These are phyloP conservation scores for Anthoceros angustus DNA, from an alignment of 225 moss, liverwort and hornwort species.

Conservation along the genomic window DNA sequence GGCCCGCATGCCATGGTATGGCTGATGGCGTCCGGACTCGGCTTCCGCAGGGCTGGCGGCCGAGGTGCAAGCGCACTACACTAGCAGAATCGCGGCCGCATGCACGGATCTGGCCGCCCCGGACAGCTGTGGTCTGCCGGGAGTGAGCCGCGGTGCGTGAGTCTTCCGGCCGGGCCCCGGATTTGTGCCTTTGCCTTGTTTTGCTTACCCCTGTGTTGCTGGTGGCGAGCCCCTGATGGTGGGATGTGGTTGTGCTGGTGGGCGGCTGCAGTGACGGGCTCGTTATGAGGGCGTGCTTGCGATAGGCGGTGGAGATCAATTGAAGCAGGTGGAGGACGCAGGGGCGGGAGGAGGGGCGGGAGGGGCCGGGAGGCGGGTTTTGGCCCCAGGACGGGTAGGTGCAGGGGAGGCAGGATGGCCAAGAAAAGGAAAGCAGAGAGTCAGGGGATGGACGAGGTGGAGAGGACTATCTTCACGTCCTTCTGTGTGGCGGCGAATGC, in stretches of 20 bases:
- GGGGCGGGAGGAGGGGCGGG: background rate
- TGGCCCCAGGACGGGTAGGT: too few relatives aligned
- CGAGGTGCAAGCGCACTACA: background rate
- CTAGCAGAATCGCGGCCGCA: background rate
- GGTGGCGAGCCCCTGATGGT: background rate
- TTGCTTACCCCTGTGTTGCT: background rate
- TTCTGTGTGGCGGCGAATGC: conserved; percentile 94
- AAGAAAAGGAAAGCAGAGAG: conserved; percentile 95
- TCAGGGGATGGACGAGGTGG: conserved; percentile 88
- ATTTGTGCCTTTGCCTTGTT: background rate
- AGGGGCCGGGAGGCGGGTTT: background rate
- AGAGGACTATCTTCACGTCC: conserved; percentile 79
- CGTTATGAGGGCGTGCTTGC: background rate
- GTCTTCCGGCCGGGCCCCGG: background rate
- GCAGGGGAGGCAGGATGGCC: conserved; percentile 36
- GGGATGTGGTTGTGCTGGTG: background rate
- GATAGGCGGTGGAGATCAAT: background rate
- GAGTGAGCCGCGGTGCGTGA: too few relatives aligned
- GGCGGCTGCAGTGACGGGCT: background rate
- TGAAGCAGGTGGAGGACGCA: background rate
- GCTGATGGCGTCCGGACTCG: background rate
- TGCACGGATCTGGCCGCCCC: background rate
- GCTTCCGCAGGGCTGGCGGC: background rate
- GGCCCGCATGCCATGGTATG: background rate
- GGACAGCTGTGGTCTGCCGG: background rate